Conservation (phyloP, 208 protist species). For the Endotrypanum monterogeii region DNA sequence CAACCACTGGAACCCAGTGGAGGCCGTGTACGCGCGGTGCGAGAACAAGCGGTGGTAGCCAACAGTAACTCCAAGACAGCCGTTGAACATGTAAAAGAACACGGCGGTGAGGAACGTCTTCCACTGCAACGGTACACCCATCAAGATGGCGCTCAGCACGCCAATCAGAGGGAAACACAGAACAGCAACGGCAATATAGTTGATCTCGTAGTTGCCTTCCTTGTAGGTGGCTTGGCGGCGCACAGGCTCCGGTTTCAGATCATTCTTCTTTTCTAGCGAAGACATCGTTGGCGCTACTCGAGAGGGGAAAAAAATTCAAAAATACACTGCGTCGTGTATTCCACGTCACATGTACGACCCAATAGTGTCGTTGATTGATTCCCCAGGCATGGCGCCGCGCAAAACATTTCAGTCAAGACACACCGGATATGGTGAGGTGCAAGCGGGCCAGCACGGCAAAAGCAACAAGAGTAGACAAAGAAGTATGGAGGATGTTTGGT, state of each 20-base stretch:
- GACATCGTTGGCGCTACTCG: slow-evolving; percentile 12
- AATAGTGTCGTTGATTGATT: background rate
- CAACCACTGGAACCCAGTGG: slow-evolving; percentile 59
- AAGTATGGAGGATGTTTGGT: background rate
- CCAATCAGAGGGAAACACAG: slow-evolving; percentile 53
- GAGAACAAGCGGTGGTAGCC: slow-evolving; percentile 92
- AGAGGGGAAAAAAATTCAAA: background rate
- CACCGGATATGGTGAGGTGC: background rate
- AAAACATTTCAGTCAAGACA: background rate
- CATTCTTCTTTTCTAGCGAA: slow-evolving; percentile 18
- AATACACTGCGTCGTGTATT: background rate
- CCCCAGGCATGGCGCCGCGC: background rate
- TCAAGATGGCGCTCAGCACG: slow-evolving; percentile 26
- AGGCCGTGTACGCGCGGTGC: slow-evolving; percentile 82
- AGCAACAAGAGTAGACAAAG: background rate
- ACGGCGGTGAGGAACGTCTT: slow-evolving; percentile 71
- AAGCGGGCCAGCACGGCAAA: background rate
- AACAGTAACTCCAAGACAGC: slow-evolving; percentile 88
- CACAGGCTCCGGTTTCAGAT: slow-evolving; percentile 36
- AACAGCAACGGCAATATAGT: slow-evolving; percentile 75
- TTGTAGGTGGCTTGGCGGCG: slow-evolving; percentile 58
- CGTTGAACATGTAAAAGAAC: slow-evolving; percentile 83
- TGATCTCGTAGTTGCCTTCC: slow-evolving; percentile 75
- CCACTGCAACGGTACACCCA: slow-evolving; percentile 65
- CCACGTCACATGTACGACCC: background rate